Evolutionary conservation across 2,329 filamentous ascomycete species (phyloP), one percentile per base, ranked within the genome.

Genomic region (Penicillium paneum): DNA sequence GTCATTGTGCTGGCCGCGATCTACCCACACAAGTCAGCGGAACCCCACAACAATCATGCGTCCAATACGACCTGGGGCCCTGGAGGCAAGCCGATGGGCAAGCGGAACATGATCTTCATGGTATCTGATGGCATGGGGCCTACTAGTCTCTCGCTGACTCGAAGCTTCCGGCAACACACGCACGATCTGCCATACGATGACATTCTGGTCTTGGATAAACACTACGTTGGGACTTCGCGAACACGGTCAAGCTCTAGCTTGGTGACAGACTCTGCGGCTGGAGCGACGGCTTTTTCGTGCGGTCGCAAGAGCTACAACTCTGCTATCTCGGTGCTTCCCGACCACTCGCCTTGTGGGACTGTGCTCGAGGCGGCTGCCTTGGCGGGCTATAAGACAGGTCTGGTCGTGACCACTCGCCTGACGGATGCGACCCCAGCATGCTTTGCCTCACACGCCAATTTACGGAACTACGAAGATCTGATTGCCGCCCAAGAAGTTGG

Each of bases 51-150:
- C 46, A 54, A 68, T 59, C 61, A 56, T 32, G 57, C 59, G 11
- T 65, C 61, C 54, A 55, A 59, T 4, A 64, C 52, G 56, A 62
- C 65, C 42, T 76, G 73, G 73, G 71, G 71, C 11, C 68, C 71
- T 29, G 67, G 66, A 54, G 71, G 71, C 19, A 78, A 76, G 58
- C 78, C 79, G 52, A 74, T 66, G 28, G 84, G 85, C 49, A 99
- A 97, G 80, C 84, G 90, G 51, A 99, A 97, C 74, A 80, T 99
- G 49, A 88, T 99, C 65, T 97, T 99, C 79, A 99, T 99, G 94
- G 93, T 99, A 35, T 96, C 91, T 0, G 94, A 99, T 72, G 94
- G 94, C 67, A 99, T 99, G 94, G 94, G 94, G 0, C 94, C 94
- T 8, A 90, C 94, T 8, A 93, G 90, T 64, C 80, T 99, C 50